phyloP scores from a whole-genome alignment of 768 basidiomycete species.

The Suillus weaverae region DNA sequence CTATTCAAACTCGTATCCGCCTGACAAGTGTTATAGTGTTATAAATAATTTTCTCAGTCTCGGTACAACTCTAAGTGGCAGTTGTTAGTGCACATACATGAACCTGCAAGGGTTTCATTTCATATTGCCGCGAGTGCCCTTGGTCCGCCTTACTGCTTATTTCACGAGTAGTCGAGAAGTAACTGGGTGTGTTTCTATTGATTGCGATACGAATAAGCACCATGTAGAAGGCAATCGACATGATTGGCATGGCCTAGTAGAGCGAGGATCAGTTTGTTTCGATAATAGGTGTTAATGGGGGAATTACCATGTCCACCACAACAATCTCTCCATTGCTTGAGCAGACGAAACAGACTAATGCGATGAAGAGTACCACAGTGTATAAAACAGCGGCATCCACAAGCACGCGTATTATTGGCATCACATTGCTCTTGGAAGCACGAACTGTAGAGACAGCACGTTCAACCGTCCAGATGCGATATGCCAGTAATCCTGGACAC shows the following conservation, averaged over 20 bases:
- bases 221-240: constrained; percentile 13
- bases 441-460: background rate
- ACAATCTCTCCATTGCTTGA: constrained; percentile 3
- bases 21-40: no score
- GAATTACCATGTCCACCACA: constrained; percentile 6
- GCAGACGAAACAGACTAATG: constrained; percentile 7
- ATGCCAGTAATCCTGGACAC: constrained; percentile 7
- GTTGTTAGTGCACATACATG: background rate
- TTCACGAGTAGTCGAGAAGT: no score
- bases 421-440: background rate
- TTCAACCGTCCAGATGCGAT: constrained; percentile 11
- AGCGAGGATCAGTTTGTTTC: background rate
- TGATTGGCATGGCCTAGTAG: constrained; percentile 6
- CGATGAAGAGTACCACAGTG: constrained; percentile 3
- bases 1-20: no score
- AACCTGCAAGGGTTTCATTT: background rate
- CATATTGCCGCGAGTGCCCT: background rate
- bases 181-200: no score
- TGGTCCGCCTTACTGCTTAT: background rate
- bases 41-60: no score
- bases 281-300: background rate
- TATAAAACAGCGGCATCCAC: constrained; percentile 9
- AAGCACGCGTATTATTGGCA: constrained; percentile 7
- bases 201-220: constrained; percentile 6
- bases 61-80: no score